Evolutionary conservation across 2,329 filamentous ascomycete species (phyloP), one percentile per base, ranked within the genome.

Genomic region (Penicillium brasilianum): DNA sequence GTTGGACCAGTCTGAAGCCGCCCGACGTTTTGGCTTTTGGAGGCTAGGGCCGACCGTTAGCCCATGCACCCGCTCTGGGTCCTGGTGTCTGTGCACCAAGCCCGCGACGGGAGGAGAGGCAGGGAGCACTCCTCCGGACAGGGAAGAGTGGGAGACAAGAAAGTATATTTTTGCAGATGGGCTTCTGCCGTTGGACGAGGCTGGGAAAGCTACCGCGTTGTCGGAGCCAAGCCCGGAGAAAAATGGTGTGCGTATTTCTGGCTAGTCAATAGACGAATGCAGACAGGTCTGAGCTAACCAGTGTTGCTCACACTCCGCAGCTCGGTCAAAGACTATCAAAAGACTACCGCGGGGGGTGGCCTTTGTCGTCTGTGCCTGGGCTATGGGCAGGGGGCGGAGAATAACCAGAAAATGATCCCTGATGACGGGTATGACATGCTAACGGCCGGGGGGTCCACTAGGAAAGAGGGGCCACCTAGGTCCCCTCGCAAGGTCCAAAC

Each of bases 1-100:
- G 28, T 43, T 57, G 41, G 55, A 55, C 53, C 58, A 55, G 34
- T 58, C 54, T 58, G 30, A 52, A 39, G 57, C 53, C 49, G 59
- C 43, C 28, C 28, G 28, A 59, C 53, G 60, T 53, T 65, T 55
- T 48, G 62, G 52, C 59, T 62, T 6, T 28, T 28, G 25, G 25
- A 28, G 25, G 25, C 37, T 59, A 50, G 50, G 43, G 55, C 59
- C 54, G 65, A 65, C 66, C 66, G 66, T 69, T 69, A 54, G 54
- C 46, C 66, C 57, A 63, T 62, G 61, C 59, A 65, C 59, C 58
- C 58, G 58, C 57, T 61, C 61, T 64, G 65, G 63, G 54, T 56
- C 63, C 30, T 39, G 28, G 37, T 18, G 65, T 67, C 65, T 66
- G 58, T 67, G 66, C 66, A 50, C 46, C 49, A 52, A 20, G 50